A percentile compares a stretch with the other conserved stretches of the same genome.
These are phyloP conservation scores for Tolypocladium sp. DNA, from an alignment of 2,329 filamentous ascomycete genomes.

Conservation along the genomic window DNA sequence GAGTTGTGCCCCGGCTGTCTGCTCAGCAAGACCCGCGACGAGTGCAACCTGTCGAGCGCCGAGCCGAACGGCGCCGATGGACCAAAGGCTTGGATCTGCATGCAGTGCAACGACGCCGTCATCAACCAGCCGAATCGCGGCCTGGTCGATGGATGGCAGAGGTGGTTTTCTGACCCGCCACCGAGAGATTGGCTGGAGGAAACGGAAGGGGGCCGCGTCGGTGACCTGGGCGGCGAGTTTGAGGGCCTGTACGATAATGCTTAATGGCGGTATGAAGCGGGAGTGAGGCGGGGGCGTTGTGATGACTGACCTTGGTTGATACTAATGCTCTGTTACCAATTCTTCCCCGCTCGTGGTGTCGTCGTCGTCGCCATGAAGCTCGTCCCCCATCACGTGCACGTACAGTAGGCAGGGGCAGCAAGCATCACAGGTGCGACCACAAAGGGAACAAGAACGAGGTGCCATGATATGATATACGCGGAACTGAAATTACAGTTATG, in stretches of 20 bases:
- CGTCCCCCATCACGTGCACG: not conserved
- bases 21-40: constrained; percentile 1
- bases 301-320: not conserved
- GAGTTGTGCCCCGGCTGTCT: constrained; percentile 22
- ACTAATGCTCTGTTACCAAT: not conserved
- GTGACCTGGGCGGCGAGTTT: not conserved
- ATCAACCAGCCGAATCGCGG: not conserved
- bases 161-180: not conserved
- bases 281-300: not conserved
- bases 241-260: not conserved
- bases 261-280: not conserved
- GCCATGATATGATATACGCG: not conserved
- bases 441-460: not conserved
- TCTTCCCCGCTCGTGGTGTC: not conserved
- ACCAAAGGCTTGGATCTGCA: constrained; percentile 19
- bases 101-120: constrained; percentile 18
- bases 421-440: not conserved
- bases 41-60: not conserved
- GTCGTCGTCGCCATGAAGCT: not conserved
- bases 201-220: not conserved
- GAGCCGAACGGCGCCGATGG: not conserved
- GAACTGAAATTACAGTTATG: constrained; percentile 11
- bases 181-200: not conserved
- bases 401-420: not conserved
- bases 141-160: not conserved